Evolutionary conservation across 139 green algal genomes (phyloP).

Genomic region (Diplosphaera chodatii): DNA sequence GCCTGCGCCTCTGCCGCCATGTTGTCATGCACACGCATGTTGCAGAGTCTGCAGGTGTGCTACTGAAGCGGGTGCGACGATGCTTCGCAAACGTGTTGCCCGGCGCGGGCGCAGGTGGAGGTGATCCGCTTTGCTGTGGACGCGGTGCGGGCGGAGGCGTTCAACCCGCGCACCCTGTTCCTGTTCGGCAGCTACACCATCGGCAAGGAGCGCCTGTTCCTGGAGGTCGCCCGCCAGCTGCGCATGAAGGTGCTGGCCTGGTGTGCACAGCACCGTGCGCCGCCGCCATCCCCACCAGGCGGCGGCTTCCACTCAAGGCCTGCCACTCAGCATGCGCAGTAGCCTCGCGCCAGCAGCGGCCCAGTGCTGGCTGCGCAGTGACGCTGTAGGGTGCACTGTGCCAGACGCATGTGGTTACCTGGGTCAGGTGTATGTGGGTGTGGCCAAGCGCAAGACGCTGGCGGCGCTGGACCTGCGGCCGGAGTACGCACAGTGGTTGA

Average conservation of each 20-base stretch:
- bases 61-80: too few relatives aligned
- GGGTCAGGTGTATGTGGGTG: constrained; percentile 56
- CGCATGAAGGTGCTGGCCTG: constrained; percentile 34
- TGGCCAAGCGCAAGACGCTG: constrained; percentile 57
- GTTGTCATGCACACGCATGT: too few relatives aligned
- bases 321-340: too few relatives aligned
- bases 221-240: constrained; percentile 66
- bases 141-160: constrained; percentile 66
- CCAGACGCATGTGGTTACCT: too few relatives aligned
- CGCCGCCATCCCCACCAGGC: too few relatives aligned
- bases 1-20: too few relatives aligned
- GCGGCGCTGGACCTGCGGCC: constrained; percentile 51
- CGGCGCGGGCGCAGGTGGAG: constrained; percentile 8
- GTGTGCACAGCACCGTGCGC: too few relatives aligned
- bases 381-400: too few relatives aligned
- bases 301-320: too few relatives aligned
- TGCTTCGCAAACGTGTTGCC: background rate
- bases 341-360: too few relatives aligned
- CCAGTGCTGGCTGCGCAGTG: too few relatives aligned
- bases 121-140: constrained; percentile 64
- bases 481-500: constrained; percentile 58
- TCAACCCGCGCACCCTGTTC: constrained; percentile 81
- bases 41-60: too few relatives aligned
- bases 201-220: constrained; percentile 87
- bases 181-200: constrained; percentile 87